phyloP scores from a whole-genome alignment of 2,329 filamentous ascomycete genomes.

The Stemphylium lycopersici region DNA sequence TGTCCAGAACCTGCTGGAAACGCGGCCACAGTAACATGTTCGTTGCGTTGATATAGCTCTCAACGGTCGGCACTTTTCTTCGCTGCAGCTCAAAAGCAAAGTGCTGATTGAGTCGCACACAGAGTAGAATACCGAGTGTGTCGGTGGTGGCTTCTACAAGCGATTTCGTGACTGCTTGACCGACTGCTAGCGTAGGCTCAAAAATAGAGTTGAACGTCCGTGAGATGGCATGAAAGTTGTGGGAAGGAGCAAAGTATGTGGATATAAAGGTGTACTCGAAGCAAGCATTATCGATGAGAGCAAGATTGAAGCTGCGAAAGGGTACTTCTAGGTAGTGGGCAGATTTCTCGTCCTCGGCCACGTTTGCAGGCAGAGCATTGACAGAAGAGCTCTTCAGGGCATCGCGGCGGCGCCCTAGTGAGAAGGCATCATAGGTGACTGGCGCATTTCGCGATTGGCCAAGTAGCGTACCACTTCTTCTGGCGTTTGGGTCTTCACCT shows the following conservation, averaged over 20 bases:
- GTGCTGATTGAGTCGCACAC: conserved; percentile 90
- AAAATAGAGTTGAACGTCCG: conserved; percentile 88
- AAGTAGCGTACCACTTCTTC: conserved; percentile 59
- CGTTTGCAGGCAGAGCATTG: conserved; percentile 80
- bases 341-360: conserved; percentile 87
- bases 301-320: conserved; percentile 94
- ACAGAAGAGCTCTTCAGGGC: conserved; percentile 76
- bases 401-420: conserved; percentile 84
- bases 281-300: conserved; percentile 89
- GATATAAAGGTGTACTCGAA: conserved; percentile 95
- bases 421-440: conserved; percentile 83
- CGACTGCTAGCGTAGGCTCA: conserved; percentile 85
- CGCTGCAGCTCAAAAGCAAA: conserved; percentile 93
- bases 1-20: conserved; percentile 91
- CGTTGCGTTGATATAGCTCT: conserved; percentile 91
- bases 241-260: conserved; percentile 81
- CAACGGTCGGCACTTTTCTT: conserved; percentile 84
- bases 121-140: conserved; percentile 85
- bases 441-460: conserved; percentile 50
- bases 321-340: conserved; percentile 88
- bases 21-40: conserved; percentile 97
- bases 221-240: conserved; percentile 77
- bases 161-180: conserved; percentile 75
- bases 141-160: conserved; percentile 81
- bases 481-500: conserved; percentile 74